Conservation (phyloP, 768 basidiomycete species). For the Tricholoma sp. region DNA sequence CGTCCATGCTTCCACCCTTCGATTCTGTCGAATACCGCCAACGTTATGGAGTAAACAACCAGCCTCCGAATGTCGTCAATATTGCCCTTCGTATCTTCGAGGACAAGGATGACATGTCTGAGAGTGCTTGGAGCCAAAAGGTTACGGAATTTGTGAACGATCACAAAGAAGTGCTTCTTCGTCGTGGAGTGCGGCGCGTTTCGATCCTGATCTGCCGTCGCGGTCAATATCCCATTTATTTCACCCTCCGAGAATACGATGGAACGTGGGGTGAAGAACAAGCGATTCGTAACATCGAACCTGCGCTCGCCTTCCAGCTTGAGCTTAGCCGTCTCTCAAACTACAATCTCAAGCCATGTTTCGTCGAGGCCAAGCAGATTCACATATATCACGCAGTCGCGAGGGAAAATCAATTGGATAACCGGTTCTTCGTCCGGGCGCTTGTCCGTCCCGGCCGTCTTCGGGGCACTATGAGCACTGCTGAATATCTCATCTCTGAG, state of each 20-base stretch:
- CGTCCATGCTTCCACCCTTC: conserved; percentile 68
- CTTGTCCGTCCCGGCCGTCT: conserved; percentile 94
- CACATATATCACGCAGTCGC: conserved; percentile 97
- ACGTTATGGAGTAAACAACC: conserved; percentile 64
- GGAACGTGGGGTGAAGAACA: conserved; percentile 89
- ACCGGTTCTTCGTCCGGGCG: conserved; percentile 96
- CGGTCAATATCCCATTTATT: conserved; percentile 91
- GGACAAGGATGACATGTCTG: conserved; percentile 69
- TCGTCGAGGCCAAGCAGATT: conserved; percentile 95
- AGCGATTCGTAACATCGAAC: conserved; percentile 97
- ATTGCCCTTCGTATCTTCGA: conserved; percentile 87
- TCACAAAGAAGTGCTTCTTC: conserved; percentile 52
- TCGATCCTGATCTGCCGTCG: conserved; percentile 90
- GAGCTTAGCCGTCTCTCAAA: conserved; percentile 95
- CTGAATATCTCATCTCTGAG: conserved; percentile 98
- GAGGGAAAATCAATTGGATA: conserved; percentile 95
- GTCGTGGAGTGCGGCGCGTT: conserved; percentile 85
- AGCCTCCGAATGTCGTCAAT: conserved; percentile 92
- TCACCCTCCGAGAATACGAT: conserved; percentile 75
- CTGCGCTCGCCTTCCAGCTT: conserved; percentile 95
- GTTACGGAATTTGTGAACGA: conserved; percentile 71
- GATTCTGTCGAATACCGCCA: conserved; percentile 67
- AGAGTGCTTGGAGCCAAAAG: conserved; percentile 72
- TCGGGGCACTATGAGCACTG: conserved; percentile 85
- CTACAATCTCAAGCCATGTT: conserved; percentile 95